Evolutionary conservation across 2,329 filamentous ascomycete genomes (phyloP), one percentile per base, ranked within the genome.

Genomic region (Nothophaeocryptopus gaeumannii): DNA sequence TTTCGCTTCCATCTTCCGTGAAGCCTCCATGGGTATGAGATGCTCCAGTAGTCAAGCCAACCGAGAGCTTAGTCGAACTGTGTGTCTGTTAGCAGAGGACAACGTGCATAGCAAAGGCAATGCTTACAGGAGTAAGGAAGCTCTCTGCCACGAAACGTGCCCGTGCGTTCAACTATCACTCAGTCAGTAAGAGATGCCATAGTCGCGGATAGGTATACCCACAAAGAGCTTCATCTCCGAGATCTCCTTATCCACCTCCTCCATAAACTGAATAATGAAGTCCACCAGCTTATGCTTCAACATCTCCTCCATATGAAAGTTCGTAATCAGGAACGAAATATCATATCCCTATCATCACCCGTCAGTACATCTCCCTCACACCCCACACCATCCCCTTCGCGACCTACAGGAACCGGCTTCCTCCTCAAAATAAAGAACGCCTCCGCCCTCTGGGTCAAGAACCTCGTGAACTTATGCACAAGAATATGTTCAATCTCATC

Each of bases 151-250:
- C 92, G 69, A 97, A 99, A 78, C 93, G 86, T 70, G 93, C 93
- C 73, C 93, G 82, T 49, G 93, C 91, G 70, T 99, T 99, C 70
- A 99, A 78, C 92, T 96, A 65, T 11, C 45, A 9, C 32, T 45
- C 14, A 49, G 65, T 74, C 60, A 75, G 37, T 26, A 39, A 10
- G 16, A 13, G 13, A 11, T 26, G 11, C 26, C 8, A 32, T 35
- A 20, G n/a, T 31, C 10, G 13, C 30, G 13, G 30, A 15, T 14
- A 32, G 33, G 16, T 9, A 7, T 20, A 78, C 89, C 62, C 81
- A 96, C 92, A 73, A 99, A 99, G 65, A 99, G 86, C 81, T 99
- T 99, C 93, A 99, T 97, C 75, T 99, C 95, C 2, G 93, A 97
- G 53, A 99, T 99, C 73, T 99, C 93, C 79, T 99, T 99, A 72